Base-by-base conservation (phyloP, 257 asterid species). In the Gynochthodes officinalis region DNA sequence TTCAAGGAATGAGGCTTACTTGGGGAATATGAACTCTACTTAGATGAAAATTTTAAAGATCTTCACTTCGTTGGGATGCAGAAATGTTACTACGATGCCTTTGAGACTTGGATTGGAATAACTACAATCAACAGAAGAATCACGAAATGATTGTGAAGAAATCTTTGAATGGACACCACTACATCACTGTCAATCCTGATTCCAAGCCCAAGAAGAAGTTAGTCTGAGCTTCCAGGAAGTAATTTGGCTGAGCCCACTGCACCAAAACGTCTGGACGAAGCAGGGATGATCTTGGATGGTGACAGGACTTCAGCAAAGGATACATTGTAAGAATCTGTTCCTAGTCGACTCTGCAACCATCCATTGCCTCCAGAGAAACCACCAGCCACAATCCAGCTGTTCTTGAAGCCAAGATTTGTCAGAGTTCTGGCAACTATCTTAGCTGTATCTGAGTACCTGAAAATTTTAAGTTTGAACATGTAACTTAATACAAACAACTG, bases 281-380 rank as follows among this genome's bases (percentile, higher is more conserved):
- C 83, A 71, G 95, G 83, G 68, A 91, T 89, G 68, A 88, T 86
- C 54, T 87, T 78, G 0, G 99, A 89, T 2, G 97, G 97, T 55
- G 96, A 89, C 71, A 95, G 15, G 27, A 92, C 82, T 81, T 95
- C 85, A 16, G 96, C 87, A 54, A 89, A 86, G 11, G 98, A 84
- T 8, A 90, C 10, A 43, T 83, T 92, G 59, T 90, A 87, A 0
- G 98, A 78, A 84, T 95, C 98, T 42, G 92, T 66, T 75, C 98
- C 99, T 28, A 95, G 75, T 14, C 86, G 84, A 79, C 98, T 95
- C 82, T 90, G 98, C 77, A 89, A 72, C 99, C 99, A 95, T 25
- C 99, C 97, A 72, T 82, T 85, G 82, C 96, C 63, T 72, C 99
- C 97, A 0, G 98, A 89, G 88, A 95, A 92, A 70, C 99, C 99